Evolutionary conservation across 305 asterid species (phyloP).

Genomic region (Solanum hybrid): DNA sequence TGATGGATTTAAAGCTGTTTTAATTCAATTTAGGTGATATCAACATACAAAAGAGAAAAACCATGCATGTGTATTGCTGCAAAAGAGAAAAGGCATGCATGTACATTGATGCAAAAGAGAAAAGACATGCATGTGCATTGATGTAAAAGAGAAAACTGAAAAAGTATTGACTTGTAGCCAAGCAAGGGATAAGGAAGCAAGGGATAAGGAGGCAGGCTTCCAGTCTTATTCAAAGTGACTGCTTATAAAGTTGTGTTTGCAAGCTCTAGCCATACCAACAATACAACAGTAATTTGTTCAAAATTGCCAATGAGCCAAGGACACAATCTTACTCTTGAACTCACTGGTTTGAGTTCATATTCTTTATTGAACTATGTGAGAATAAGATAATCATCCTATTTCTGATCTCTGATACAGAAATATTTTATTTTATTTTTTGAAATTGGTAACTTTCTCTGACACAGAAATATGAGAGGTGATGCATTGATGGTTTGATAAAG

Average conservation of each 20-base stretch:
- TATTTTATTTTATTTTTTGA: no score
- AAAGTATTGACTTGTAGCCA: neutral
- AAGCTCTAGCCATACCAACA: neutral
- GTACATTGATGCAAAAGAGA: neutral
- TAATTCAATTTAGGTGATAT: slow-evolving; percentile 21
- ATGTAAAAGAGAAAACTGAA: neutral
- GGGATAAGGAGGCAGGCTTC: neutral
- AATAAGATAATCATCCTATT: neutral
- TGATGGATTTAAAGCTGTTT: slow-evolving; percentile 36
- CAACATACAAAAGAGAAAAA: neutral
- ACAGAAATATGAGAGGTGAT: neutral
- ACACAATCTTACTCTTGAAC: neutral
- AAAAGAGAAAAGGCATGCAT: neutral
- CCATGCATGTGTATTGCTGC: neutral
- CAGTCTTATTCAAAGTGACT: neutral
- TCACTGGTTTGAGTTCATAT: neutral
- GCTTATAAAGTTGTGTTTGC: neutral
- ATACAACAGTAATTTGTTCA: neutral
- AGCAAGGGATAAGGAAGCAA: neutral
- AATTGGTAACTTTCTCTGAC: neutral
- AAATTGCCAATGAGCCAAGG: neutral
- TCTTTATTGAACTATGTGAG: neutral
- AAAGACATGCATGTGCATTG: neutral
- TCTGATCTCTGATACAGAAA: neutral
- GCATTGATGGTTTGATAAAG: neutral